Evolutionary conservation across 2,329 filamentous ascomycete species (phyloP), one percentile per base, ranked within the genome.

Genomic region (Colletotrichum brevisporum): DNA sequence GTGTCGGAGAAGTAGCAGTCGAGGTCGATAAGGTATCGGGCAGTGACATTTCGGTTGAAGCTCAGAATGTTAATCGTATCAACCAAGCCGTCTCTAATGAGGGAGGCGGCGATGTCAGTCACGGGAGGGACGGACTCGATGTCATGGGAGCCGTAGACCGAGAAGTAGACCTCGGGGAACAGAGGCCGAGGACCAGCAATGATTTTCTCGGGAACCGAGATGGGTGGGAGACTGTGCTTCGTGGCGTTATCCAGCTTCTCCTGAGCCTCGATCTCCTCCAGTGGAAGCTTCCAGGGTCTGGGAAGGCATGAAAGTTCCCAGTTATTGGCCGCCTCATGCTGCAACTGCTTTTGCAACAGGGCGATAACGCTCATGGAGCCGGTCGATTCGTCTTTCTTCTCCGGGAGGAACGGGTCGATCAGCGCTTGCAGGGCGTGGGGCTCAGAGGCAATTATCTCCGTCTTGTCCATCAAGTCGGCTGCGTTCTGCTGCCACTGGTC

Each of bases 41-140:
- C 95, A 0, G 93, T 92, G 41, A 91, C 88, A 74, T 94, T 93
- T 70, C 96, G 91, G 80, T 98, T 99, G 83, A 94, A 97, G 82
- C 98, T 90, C 16, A 99, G 86, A 59, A 94, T 91, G 77, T 98
- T 98, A 81, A 99, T 96, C 0, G 95, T 98, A 78, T 99, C 96
- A 47, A 94, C 87, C 63, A 98, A 87, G 0, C 90, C 90, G 78
- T 99, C 96, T 55, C 96, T 90, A 67, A 99, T 87, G 47, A 99
- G 83, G 6, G 92, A 94, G 1, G 94, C 91, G 1, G 95, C 91
- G 74, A 98, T 91, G 77, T 91, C 89, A 4, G 88, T 88, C 12
- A 89, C 89, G 3, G 91, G 87, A 39, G 96, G 96, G 10, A 99
- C 96, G 1, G 95, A 97, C 79, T 95, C 91, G 50, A 97, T 86